Base-by-base conservation (phyloP, 2,329 filamentous ascomycete species). In the Alternaria solani region DNA sequence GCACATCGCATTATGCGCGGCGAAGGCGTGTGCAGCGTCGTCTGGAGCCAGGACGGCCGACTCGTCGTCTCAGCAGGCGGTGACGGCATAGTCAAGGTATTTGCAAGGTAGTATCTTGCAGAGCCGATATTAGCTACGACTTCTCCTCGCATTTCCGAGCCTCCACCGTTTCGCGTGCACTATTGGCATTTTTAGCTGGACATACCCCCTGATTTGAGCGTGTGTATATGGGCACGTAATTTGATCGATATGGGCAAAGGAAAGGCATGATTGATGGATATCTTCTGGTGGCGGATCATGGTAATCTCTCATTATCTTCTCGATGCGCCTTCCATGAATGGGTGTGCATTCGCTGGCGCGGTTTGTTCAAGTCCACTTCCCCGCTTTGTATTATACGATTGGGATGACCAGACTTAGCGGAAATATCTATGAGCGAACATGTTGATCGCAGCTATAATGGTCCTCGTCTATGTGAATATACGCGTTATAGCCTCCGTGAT, bases 31-130 rank as follows among this genome's bases (percentile, higher is more conserved):
- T 98, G 94, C 80, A 88, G 90, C 16, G 94, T 97, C 5, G 92
- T 95, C 18, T 99, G 95, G 95, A 97, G 93, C 75, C 91, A 93
- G 71, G 95, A 99, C 75, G 94, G 94, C 34, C 88, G 93, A 67
- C 95, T 95, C 87, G 94, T 99, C 38, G 92, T 98, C 58, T 96
- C 93, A 71, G 94, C 91, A 38, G 95, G 95, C 41, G 95, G 95
- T 12, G 95, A 99, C 77, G 95, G 95, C 7, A 90, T 97, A 36
- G 94, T 97, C 63, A 98, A 98, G 83, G 94, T 98, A 58, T 98
- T 90, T 77, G 80, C 76, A 38, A 70, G 76, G 68, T 78, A 72
- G 68, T 59, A 42, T 62, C 53, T 61, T 53, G 56, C 54, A 48
- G 51, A 51, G 52, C 36, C 32, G 39, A 9, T 32, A 48, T 14